phyloP scores from a whole-genome alignment of 306 rosid species.

The Cucumis sativus region Cucumber_9930_V3 NC_026657.2:33566501-33567000 shows the following conservation, averaged over 20 bases:
- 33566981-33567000: too few species aligned
- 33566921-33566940: neutral
- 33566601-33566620: slow-evolving; percentile 42
- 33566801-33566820: neutral
- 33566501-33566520: slow-evolving; percentile 30
- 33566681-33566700: slow-evolving; percentile 65
- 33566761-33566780: neutral
- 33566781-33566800: neutral
- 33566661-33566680: slow-evolving; percentile 60
- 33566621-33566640: slow-evolving; percentile 56
- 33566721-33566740: slow-evolving; percentile 61
- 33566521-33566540: slow-evolving; percentile 83
- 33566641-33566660: slow-evolving; percentile 57
- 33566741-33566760: slow-evolving; percentile 58
- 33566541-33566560: slow-evolving; percentile 89
- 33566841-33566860: too few species aligned
- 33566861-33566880: too few species aligned
- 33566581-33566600: slow-evolving; percentile 52
- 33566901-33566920: neutral
- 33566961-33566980: too few species aligned
- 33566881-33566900: neutral
- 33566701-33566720: slow-evolving; percentile 44
- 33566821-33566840: neutral
- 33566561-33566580: slow-evolving; percentile 63
- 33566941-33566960: neutral